A percentile compares a stretch with the other conserved stretches of the same genome.
Evolutionary conservation across 768 basidiomycete genomes (phyloP).

Genomic region (Omphalotus guepiniiformis): DNA sequence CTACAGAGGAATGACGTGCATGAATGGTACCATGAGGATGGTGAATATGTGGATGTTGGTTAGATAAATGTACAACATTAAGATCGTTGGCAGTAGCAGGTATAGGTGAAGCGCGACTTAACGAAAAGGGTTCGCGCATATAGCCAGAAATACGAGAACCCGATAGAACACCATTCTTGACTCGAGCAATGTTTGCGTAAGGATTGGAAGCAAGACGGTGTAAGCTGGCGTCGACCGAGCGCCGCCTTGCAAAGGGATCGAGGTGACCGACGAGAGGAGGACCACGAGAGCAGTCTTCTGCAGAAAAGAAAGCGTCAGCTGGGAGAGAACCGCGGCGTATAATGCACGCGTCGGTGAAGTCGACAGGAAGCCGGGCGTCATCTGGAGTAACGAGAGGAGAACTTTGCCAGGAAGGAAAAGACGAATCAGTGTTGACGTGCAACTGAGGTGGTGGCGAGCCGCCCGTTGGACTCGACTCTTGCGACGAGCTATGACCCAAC

Average conservation of each 20-base stretch:
- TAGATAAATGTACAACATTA: no score
- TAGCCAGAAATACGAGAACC: slow-evolving; percentile 33
- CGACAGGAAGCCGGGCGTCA: slow-evolving; percentile 22
- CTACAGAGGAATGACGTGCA: slow-evolving; percentile 39
- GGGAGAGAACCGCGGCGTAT: slow-evolving; percentile 55
- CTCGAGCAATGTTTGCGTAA: slow-evolving; percentile 45
- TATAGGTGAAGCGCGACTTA: slow-evolving; percentile 8
- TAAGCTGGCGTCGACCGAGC: slow-evolving; percentile 44
- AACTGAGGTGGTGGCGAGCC: slow-evolving; percentile 36
- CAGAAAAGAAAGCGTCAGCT: slow-evolving; percentile 33
- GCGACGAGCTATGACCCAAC: slow-evolving; percentile 13
- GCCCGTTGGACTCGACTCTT: slow-evolving; percentile 24
- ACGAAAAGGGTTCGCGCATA: slow-evolving; percentile 26
- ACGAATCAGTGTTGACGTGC: slow-evolving; percentile 33
- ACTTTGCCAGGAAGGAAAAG: slow-evolving; percentile 27
- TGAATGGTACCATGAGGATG: slow-evolving; percentile 33
- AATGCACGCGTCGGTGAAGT: slow-evolving; percentile 16
- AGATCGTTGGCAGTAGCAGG: slow-evolving; percentile 11
- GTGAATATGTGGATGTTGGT: slow-evolving; percentile 21
- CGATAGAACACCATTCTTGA: slow-evolving; percentile 45
- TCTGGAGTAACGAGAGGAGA: slow-evolving; percentile 33
- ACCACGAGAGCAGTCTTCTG: slow-evolving; percentile 27
- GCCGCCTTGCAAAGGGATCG: slow-evolving; percentile 39
- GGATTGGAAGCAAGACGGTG: slow-evolving; percentile 48
- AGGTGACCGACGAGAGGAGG: slow-evolving; percentile 36